Base-by-base conservation (phyloP, 768 basidiomycete genomes). In the Termitomyces sp. region DNA sequence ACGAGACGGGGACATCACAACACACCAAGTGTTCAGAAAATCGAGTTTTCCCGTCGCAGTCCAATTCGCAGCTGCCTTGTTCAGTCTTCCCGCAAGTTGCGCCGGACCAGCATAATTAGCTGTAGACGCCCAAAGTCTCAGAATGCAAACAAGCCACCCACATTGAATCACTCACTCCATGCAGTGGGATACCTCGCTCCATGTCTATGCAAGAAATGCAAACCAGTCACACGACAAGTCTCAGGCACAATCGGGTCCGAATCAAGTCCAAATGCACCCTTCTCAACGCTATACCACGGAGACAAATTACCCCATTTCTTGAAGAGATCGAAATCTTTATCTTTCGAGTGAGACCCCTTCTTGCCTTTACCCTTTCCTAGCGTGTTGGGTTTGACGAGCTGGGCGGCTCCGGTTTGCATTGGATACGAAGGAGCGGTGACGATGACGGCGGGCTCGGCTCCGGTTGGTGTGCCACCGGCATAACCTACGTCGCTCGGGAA, bases 1-100 rank as follows among this genome's bases (percentile, higher is more conserved):
- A 50, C 15, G 18, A 55, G 42, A 28, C 24, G 24, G 24, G 24
- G 33, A 48, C 15, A 51, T n/a, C 64, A 68, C 51, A 66, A 70
- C 83, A 36, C 51, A 90, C 94, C 94, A 97, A 33, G 82, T 80
- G 69, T 94, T 93, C 76, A 97, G 75, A 70, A 96, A 97, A 0
- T 78, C 70, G 15, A 96, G 73, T 1, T 83, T 75, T 0, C 89
- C 92, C 0, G 78, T 79, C 0, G 86, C 88, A 42, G 81, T 84
- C 88, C 89, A 91, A 11, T 79, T 72, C 18, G 76, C 75, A 2
- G 89, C 82, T 24, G 73, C 74, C 20, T 81, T 70, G 64, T 88
- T 80, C 22, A 91, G 70, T 50, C 84, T 81, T 20, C 66, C 66
- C 4, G 86, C 81, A 58, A 90, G 78, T 18, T 79, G 80, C 15